Percentiles rank a stretch among this genome's conserved stretches.
Evolutionary conservation across 1,139 yeast genomes (phyloP).

Genomic region (Kurtzmaniella natalensis): DNA sequence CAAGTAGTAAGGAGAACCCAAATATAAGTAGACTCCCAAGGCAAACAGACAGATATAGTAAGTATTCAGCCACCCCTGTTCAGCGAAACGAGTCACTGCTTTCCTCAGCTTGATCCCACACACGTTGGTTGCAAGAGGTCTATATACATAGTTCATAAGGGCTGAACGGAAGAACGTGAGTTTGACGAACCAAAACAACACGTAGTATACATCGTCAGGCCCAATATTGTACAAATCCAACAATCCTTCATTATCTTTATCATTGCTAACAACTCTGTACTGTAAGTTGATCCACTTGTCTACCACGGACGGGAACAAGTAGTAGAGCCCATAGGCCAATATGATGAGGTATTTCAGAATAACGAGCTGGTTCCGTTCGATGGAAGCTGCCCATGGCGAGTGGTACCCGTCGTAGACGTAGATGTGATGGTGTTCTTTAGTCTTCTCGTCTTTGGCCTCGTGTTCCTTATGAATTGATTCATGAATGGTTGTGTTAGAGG

Average conservation of each 20-base stretch:
- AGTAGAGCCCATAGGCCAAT: slow-evolving; percentile 24
- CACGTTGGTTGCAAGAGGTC: slow-evolving; percentile 50
- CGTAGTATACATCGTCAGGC: slow-evolving; percentile 51
- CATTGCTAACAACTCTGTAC: slow-evolving; percentile 22
- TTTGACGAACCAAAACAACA: slow-evolving; percentile 51
- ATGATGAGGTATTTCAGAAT: slow-evolving; percentile 28
- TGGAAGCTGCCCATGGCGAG: slow-evolving; percentile 19
- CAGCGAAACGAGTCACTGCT: slow-evolving; percentile 67
- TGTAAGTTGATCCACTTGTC: slow-evolving; percentile 48
- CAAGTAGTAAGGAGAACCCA: slow-evolving; percentile 54
- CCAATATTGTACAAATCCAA: slow-evolving; percentile 47
- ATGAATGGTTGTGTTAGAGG: too few relatives aligned
- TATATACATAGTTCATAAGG: slow-evolving; percentile 53
- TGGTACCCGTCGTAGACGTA: slow-evolving; percentile 1
- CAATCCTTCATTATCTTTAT: slow-evolving; percentile 13
- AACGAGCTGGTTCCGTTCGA: slow-evolving; percentile 39
- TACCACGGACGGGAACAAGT: not conserved
- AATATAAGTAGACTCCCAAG: slow-evolving; percentile 57
- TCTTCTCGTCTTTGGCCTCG: too few relatives aligned
- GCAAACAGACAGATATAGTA: slow-evolving; percentile 56
- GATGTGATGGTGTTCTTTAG: too few relatives aligned
- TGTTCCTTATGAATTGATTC: too few relatives aligned
- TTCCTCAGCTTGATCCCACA: slow-evolving; percentile 46
- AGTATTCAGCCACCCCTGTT: slow-evolving; percentile 78
- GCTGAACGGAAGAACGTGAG: slow-evolving; percentile 59